A percentile compares a stretch with the other conserved stretches of the same genome.
Conservation (phyloP, 1,284 basidiomycete species). For the Ceratobasidium sp. region DNA sequence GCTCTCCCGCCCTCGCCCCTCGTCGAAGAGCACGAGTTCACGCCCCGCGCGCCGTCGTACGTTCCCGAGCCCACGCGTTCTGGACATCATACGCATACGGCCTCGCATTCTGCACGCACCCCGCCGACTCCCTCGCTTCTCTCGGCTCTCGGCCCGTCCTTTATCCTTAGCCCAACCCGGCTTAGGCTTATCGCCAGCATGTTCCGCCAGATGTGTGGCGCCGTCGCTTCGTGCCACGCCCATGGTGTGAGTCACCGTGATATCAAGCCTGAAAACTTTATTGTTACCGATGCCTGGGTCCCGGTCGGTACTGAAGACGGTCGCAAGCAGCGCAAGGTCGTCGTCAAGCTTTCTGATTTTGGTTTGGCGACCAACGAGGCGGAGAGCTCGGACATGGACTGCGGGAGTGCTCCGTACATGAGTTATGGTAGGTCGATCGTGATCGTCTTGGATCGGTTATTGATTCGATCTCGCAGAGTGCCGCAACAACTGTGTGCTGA, state of each 20-base stretch:
- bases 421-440: conserved; percentile 79
- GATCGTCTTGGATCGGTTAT: conserved; percentile 33
- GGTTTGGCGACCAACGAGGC: conserved; percentile 92
- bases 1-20: conserved; percentile 72
- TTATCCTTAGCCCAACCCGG: conserved; percentile 87
- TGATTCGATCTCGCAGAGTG: conserved; percentile 74
- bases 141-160: conserved; percentile 85
- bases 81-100: conserved; percentile 39
- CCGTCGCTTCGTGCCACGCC: conserved; percentile 95
- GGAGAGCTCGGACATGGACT: conserved; percentile 96
- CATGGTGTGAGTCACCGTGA: conserved; percentile 95
- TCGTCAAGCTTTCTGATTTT: conserved; percentile 97
- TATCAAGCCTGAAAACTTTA: conserved; percentile 98
- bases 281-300: conserved; percentile 85
- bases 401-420: conserved; percentile 99
- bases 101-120: conserved; percentile 61
- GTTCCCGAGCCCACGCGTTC: conserved; percentile 42
- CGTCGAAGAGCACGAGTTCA: conserved; percentile 56
- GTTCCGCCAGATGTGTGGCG: conserved; percentile 99
- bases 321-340: conserved; percentile 77
- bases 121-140: conserved; percentile 95
- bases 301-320: conserved; percentile 58
- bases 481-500: conserved; percentile 95
- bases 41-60: conserved; percentile 49
- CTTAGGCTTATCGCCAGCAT: conserved; percentile 94